Evolutionary conservation across 2,329 filamentous ascomycete genomes (phyloP), one percentile per base, ranked within the genome.

Genomic region (Zymoseptoria passerinii): DNA sequence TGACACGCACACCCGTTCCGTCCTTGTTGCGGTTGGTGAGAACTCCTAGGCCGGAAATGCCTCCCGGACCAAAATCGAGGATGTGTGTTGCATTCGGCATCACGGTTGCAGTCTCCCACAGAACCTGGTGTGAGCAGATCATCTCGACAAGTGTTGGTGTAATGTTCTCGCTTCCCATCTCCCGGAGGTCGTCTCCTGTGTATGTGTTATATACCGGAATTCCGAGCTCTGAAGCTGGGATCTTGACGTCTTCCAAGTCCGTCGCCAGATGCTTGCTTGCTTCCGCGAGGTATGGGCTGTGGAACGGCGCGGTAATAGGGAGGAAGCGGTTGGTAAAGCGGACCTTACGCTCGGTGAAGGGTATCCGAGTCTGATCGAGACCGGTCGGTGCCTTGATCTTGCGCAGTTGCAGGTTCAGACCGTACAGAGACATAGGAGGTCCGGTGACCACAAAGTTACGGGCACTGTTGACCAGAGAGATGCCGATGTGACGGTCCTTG

Each of bases 21-120:
- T 99, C 95, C 80, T 99, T 99, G 82, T 97, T 99, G 68, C 94
- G 90, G 81, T 95, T 97, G 58, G 94, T 99, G 63, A 99, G 80
- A 51, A 95, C 89, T 70, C 94, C 95, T 20, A 99, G 86, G 64
- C 95, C 95, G 23, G 94, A 99, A 64, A 97, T 94, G 62, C 94
- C 95, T 70, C 94, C 94, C 20, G 94, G 94, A 52, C 95, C 94
- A 68, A 99, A 97, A 77, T 99, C 94, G 55, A 99, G 79, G 58
- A 99, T 89, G 73, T 99, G 94, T 3, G 92, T 96, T 19, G 94
- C 94, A 20, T 85, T 82, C 3, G 90, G 86, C 79, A 99, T 97
- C 56, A 89, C 83, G 0, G 94, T 99, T 0, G 94, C 92, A 72
- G 87, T 87, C 77, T 97, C 94, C 94, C 94, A 99, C 74, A 96